A percentile compares a stretch with the other conserved stretches of the same genome.
Conservation (phyloP, 352 stramenopile species). For the Heterotrichella gracilis region DNA sequence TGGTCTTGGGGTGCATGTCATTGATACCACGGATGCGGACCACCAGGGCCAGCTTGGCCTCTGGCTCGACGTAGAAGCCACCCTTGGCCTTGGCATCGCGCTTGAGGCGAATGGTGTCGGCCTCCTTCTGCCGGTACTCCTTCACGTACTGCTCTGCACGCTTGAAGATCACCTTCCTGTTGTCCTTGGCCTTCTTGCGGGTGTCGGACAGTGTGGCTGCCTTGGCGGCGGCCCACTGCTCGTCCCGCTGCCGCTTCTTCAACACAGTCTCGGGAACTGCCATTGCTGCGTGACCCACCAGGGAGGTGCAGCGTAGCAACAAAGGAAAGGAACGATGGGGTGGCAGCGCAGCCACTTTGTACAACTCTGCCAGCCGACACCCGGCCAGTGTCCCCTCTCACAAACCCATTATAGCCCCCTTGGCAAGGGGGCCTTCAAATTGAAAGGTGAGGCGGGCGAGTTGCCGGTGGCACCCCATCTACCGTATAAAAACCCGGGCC, state of each 20-base stretch:
- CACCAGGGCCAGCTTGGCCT: slow-evolving; percentile 86
- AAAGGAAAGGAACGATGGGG: too few relatives aligned
- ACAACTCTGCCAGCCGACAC: too few relatives aligned
- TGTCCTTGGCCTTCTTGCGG: slow-evolving; percentile 13
- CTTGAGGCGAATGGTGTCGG: slow-evolving; percentile 56
- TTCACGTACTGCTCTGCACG: slow-evolving; percentile 87
- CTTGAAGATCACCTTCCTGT: slow-evolving; percentile 34
- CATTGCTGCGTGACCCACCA: too few relatives aligned
- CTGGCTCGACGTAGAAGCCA: slow-evolving; percentile 78
- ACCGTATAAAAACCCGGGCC: too few relatives aligned
- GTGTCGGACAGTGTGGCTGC: background rate
- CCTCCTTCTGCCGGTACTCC: slow-evolving; percentile 72
- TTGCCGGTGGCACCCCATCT: too few relatives aligned
- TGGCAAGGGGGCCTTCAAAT: too few relatives aligned
- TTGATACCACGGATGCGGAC: slow-evolving; percentile 95
- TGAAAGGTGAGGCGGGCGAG: too few relatives aligned
- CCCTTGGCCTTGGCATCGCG: slow-evolving; percentile 65
- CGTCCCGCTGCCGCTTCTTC: slow-evolving; percentile 14
- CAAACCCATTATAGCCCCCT: too few relatives aligned
- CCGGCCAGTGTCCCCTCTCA: too few relatives aligned
- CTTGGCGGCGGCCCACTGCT: background rate
- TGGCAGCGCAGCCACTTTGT: too few relatives aligned
- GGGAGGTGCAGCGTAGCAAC: too few relatives aligned
- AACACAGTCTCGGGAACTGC: slow-evolving; percentile 17
- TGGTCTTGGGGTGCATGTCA: slow-evolving; percentile 22